Evolutionary conservation across 768 basidiomycete genomes (phyloP), one percentile per base, ranked within the genome.

Genomic region (Strobilomyces dryophilus): DNA sequence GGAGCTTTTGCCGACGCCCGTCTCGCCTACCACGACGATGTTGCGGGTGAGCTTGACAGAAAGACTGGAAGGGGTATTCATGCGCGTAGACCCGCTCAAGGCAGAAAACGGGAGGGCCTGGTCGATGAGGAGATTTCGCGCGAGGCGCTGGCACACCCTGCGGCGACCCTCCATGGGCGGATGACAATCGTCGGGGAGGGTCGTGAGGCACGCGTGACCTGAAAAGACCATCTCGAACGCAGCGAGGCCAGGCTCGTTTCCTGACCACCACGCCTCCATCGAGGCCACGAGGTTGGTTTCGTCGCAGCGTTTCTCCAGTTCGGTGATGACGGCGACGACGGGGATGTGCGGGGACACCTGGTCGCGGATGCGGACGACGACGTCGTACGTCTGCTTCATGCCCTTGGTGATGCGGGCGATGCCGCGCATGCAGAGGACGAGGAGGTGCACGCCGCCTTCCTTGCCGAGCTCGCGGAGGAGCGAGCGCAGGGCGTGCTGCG

Each of bases 11-110:
- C 63, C 63, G 6, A 50, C 58, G 20, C 63, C 76, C 0, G 68
- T 69, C 54, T 74, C 72, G 5, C 76, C 76, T 15, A 77, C 76
- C 18, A 77, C 45, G 43, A 78, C 59, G 45, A 77, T 52, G 46
- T 72, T 66, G 42, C 57, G 55, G 27, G 56, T 61, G 37, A 57
- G 53, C n/a, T 60, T 66, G 45, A 52, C 26, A 5, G 58, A 52
- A 35, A 52, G 37, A 31, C 36, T 64, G 10, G 62, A 61, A 7
- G 18, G 27, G 17, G 21, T 17, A 8, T 24, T 47, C 34, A n/a
- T 26, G 27, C 47, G 47, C 29, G 32, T 35, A 12, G 56, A 35
- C 8, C 24, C 52, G 8, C 24, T 18, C 5, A 44, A 45, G 1
- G 51, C 31, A n/a, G 45, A 36, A 18, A 58, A 45, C 4, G 64